Evolutionary conservation across 257 asterid species (phyloP).

Genomic region (Fraxinus cuspidata): DNA sequence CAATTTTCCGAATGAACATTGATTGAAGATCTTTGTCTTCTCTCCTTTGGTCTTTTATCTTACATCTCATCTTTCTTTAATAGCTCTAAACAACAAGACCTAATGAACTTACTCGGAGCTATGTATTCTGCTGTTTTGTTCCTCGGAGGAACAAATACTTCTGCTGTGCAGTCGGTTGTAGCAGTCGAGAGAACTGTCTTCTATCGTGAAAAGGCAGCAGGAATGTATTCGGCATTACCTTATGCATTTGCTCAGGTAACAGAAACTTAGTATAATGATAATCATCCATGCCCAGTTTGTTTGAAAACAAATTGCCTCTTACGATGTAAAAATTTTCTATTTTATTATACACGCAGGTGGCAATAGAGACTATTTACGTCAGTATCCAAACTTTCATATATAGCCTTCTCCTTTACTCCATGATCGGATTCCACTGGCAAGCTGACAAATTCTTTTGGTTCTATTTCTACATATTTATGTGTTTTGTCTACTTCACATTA

Average conservation of each 20-base stretch:
- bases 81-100: conserved; percentile 73
- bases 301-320: neutral
- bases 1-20: neutral
- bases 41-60: neutral
- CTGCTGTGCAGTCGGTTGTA: conserved; percentile 74
- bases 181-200: conserved; percentile 80
- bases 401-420: conserved; percentile 67
- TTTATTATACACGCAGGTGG: conserved; percentile 48
- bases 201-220: conserved; percentile 86
- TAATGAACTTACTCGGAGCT: conserved; percentile 68
- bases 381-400: conserved; percentile 63
- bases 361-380: conserved; percentile 61
- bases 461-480: conserved; percentile 73
- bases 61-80: conserved; percentile 10
- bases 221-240: conserved; percentile 80
- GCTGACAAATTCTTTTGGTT: conserved; percentile 63
- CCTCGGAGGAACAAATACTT: conserved; percentile 79
- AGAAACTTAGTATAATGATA: neutral
- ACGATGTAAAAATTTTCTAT: neutral
- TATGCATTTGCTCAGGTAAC: conserved; percentile 73
- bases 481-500: conserved; percentile 74
- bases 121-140: conserved; percentile 79
- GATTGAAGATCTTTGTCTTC: neutral
- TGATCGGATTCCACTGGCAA: conserved; percentile 78
- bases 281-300: neutral